Evolutionary conservation across 1,284 basidiomycete genomes (phyloP).

Genomic region (Cystobasidium slooffiae): DNA sequence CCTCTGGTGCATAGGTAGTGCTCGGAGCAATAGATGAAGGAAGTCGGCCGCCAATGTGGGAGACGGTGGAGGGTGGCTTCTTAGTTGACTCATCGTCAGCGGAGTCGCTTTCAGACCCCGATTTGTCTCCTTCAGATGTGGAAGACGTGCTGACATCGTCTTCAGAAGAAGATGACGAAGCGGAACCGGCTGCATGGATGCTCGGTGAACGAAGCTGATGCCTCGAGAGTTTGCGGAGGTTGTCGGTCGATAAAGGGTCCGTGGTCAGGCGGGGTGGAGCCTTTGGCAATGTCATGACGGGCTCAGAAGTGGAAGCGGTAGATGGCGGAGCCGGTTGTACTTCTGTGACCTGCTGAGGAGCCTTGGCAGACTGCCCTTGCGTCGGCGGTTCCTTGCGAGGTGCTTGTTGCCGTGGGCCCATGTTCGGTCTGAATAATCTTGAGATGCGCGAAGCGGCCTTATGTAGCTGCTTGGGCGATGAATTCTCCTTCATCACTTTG

Average conservation of each 20-base stretch:
- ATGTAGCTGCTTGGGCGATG: background rate
- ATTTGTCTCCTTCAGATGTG: background rate
- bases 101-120: constrained; percentile 24
- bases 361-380: background rate
- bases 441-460: constrained; percentile 12
- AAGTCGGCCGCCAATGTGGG: background rate
- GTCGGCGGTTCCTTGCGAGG: background rate
- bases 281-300: constrained; percentile 30
- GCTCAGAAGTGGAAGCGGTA: background rate
- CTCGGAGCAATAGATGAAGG: background rate
- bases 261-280: constrained; percentile 35
- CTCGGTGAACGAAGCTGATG: constrained; percentile 19
- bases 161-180: constrained; percentile 23
- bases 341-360: background rate
- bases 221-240: constrained; percentile 26
- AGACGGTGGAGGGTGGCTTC: constrained; percentile 22
- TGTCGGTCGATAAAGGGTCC: constrained; percentile 40
- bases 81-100: constrained; percentile 37
- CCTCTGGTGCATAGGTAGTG: background rate
- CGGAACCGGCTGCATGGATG: constrained; percentile 15
- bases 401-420: constrained; percentile 12
- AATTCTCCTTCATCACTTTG: background rate
- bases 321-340: background rate
- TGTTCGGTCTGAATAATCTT: constrained; percentile 20
- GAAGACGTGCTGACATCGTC: background rate